These are phyloP conservation scores for Antitrichia curtipendula DNA, from an alignment of 225 moss, liverwort and hornwort species.

Conservation along the genomic window DNA sequence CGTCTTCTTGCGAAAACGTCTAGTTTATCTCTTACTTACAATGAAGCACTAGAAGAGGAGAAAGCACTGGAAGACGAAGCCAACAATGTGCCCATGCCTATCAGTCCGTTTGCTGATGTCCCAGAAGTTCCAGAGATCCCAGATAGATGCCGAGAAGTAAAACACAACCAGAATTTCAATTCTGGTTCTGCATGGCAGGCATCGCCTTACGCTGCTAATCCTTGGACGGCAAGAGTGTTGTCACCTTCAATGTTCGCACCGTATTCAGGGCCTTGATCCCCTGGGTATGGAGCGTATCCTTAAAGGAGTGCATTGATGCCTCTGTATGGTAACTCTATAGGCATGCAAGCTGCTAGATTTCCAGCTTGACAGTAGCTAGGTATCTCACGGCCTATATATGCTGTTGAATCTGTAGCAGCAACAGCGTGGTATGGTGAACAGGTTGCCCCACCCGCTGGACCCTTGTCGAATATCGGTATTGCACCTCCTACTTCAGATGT, in stretches of 20 bases:
- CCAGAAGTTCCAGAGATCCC: constrained; percentile 2
- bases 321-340: background rate
- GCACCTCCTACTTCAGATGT: background rate
- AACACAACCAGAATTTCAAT: background rate
- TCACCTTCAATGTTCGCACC: constrained; percentile 30
- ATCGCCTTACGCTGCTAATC: constrained; percentile 7
- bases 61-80: constrained; percentile 1
- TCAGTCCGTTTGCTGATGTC: constrained; percentile 1
- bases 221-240: constrained; percentile 10
- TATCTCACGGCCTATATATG: background rate
- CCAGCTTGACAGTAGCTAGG: constrained; percentile 2
- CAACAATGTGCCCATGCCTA: background rate
- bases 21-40: background rate
- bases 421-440: constrained; percentile 8
- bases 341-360: background rate
- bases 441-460: background rate
- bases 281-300: background rate
- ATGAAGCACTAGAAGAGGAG: background rate
- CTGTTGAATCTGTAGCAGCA: background rate
- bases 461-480: background rate
- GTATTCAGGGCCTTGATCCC: background rate
- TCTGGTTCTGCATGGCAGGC: constrained; percentile 12
- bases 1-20: constrained; percentile 42
- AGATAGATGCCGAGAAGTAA: background rate
- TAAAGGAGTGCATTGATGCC: background rate